A percentile compares a stretch with the other conserved stretches of the same genome.
phyloP scores from a whole-genome alignment of 768 basidiomycete genomes.

The Clavaria fumosa region DNA sequence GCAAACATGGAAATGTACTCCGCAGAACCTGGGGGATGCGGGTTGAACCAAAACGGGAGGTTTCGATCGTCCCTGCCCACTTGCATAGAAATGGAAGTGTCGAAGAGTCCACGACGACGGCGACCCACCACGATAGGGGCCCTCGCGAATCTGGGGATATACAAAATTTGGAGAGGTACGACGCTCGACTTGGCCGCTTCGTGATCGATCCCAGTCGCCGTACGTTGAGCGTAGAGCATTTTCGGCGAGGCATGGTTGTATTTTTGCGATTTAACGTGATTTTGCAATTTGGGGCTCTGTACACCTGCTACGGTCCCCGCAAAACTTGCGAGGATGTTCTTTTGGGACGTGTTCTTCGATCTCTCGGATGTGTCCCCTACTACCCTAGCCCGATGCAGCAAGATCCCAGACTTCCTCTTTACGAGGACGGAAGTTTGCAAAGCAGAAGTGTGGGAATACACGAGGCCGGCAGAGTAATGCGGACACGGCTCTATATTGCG shows the following conservation, averaged over 20 bases:
- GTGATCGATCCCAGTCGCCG: constrained; percentile 17
- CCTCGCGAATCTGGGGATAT: constrained; percentile 15
- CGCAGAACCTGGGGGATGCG: constrained; percentile 31
- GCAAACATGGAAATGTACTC: constrained; percentile 26
- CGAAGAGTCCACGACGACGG: constrained; percentile 24
- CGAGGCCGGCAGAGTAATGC: constrained; percentile 46
- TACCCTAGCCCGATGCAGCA: constrained; percentile 23
- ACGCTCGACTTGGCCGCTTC: constrained; percentile 10
- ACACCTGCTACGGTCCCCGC: constrained; percentile 27
- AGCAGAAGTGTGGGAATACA: constrained; percentile 37
- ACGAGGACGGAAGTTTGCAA: constrained; percentile 40
- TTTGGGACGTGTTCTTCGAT: neutral
- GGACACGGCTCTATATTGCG: constrained; percentile 44
- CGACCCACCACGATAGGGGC: constrained; percentile 33
- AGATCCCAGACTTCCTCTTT: constrained; percentile 41
- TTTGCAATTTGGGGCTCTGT: constrained; percentile 6
- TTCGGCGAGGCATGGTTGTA: constrained; percentile 7
- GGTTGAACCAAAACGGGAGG: constrained; percentile 25
- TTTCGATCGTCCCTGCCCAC: constrained; percentile 17
- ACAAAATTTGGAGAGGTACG: constrained; percentile 20
- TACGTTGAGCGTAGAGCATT: constrained; percentile 14
- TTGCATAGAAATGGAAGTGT: constrained; percentile 18
- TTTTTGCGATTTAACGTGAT: constrained; percentile 3
- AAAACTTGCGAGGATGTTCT: constrained; percentile 23
- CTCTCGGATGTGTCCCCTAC: constrained; percentile 1